Base-by-base conservation (phyloP, 2,329 filamentous ascomycete genomes). In the Xylariales sp. region DNA sequence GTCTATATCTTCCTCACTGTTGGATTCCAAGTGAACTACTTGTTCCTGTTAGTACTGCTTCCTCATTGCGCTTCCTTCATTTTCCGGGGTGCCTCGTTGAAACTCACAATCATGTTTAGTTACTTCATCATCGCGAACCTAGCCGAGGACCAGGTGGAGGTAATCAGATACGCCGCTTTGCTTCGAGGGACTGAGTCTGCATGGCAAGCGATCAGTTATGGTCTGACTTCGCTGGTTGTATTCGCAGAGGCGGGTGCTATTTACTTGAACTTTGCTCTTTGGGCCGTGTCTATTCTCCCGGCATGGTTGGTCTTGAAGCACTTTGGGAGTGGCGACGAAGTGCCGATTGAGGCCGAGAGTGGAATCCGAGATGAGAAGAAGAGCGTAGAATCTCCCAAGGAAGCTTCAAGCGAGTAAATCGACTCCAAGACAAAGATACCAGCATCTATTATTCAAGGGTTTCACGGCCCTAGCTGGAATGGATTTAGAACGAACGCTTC, bases 21-120 rank as follows among this genome's bases (percentile, higher is more conserved):
- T 10, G 87, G 89, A 0, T 93, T 93, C 72, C 91, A 93, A 78
- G 71, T 92, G 7, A 93, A 93, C 76, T 93, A 93, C 75, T 83
- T 93, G 70, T 93, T 89, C 76, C 78, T 93, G 83, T 90, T 74
- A 78, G 85, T 79, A 16, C 46, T 3, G 6, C 1, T 34, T 23
- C 23, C 23, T 9, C 43, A 32, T 18, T 32, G 23, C 46, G n/a
- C 62, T 53, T 32, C 36, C 12, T 45, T 34, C 41, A 62, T 57
- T 57, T n/a, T 45, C 28, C 49, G 41, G 53, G 32, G 45, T 18
- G 30, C 28, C 45, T 34, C 8, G 30, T 9, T 30, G 34, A 28
- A 32, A 23, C 8, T 41, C 8, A 53, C 32, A 45, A 49, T 46
- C 16, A 57, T 30, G 6, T 48, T 3, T 52, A 89, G 87, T 10